phyloP scores from a whole-genome alignment of 306 rosid genomes.

The Delonix regia region DNA sequence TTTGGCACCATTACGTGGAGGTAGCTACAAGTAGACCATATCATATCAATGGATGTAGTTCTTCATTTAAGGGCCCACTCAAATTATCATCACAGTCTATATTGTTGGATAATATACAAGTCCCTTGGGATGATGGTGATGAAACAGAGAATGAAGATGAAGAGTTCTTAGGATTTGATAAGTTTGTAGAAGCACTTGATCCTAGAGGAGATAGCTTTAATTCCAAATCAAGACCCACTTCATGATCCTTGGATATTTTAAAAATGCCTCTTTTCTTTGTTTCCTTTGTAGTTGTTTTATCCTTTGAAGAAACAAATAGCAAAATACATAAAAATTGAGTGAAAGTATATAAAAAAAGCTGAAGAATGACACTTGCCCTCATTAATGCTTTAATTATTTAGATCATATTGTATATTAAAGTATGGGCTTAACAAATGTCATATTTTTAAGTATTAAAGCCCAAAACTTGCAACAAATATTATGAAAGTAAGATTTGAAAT shows the following conservation, averaged over 20 bases:
- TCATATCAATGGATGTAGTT: neutral
- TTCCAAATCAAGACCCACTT: neutral
- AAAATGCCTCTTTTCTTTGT: neutral
- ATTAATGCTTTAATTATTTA: no score
- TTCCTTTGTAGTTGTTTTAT: neutral
- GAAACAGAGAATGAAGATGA: neutral
- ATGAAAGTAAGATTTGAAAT: no score
- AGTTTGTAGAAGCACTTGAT: neutral
- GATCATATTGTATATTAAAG: no score
- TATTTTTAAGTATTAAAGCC: no score
- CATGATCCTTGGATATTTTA: neutral
- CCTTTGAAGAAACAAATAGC: constrained; percentile 6
- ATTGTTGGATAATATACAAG: neutral
- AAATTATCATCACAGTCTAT: neutral
- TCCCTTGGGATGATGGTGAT: neutral
- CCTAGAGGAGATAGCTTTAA: constrained; percentile 22
- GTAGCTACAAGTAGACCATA: constrained; percentile 41
- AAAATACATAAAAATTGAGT: neutral
- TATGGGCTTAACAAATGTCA: no score
- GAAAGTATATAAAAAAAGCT: neutral
- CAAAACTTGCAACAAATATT: no score
- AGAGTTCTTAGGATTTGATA: neutral
- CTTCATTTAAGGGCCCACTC: neutral
- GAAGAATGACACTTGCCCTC: neutral
- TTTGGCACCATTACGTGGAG: constrained; percentile 39